These are phyloP conservation scores for Euphorbia celastroides DNA, from an alignment of 441 rosid species.

Conservation along the genomic window DNA sequence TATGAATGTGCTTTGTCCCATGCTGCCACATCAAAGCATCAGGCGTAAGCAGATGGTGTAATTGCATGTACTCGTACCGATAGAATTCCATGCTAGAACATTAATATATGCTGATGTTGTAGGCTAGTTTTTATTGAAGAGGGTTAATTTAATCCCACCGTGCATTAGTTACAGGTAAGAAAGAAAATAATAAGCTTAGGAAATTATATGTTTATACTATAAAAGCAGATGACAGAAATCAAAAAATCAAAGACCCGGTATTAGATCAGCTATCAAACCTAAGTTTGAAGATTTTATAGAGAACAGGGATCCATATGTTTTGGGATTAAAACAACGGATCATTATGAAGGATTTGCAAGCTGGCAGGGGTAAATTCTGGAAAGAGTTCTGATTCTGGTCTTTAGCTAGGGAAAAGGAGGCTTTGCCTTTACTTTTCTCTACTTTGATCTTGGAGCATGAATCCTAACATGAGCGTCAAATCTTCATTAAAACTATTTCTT, in stretches of 20 bases:
- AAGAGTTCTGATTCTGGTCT: too few species aligned
- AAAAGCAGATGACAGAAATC: too few species aligned
- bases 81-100: too few species aligned
- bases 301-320: not conserved
- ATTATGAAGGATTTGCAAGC: not conserved
- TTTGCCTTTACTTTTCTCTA: not conserved
- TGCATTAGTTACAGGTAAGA: not conserved
- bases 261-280: too few species aligned
- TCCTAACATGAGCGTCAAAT: not conserved
- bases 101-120: not conserved
- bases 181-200: not conserved
- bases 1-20: slow-evolving; percentile 54
- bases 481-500: not conserved
- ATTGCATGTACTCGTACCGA: not conserved
- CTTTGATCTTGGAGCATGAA: not conserved
- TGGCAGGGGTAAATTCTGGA: not conserved
- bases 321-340: too few species aligned
- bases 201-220: too few species aligned
- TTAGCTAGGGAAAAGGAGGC: too few species aligned
- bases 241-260: too few species aligned
- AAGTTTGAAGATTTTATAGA: not conserved
- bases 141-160: not conserved
- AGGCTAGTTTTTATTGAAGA: not conserved
- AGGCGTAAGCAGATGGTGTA: slow-evolving; percentile 17
- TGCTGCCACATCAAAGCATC: slow-evolving; percentile 43